Conservation (phyloP, 805 yeast genomes). For the Peterozyma toletana region DNA sequence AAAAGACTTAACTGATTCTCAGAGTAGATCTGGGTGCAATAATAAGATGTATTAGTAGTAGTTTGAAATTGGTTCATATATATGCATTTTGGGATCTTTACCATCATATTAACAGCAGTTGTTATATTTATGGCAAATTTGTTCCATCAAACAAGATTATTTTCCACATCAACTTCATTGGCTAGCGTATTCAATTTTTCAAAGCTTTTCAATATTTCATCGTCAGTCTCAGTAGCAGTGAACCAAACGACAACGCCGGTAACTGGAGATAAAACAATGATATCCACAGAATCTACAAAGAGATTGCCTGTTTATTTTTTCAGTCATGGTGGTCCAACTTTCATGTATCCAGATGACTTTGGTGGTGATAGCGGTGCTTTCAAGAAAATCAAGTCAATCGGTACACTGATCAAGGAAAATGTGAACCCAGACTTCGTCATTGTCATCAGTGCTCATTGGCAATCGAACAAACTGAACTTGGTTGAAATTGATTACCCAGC, state of each 20-base stretch:
- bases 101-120: neutral
- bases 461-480: slow-evolving; percentile 30
- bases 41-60: no score
- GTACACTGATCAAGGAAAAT: slow-evolving; percentile 37
- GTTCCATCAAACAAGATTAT: neutral
- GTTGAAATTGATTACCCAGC: slow-evolving; percentile 44
- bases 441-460: slow-evolving; percentile 78
- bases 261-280: neutral
- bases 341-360: slow-evolving; percentile 47
- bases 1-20: neutral
- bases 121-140: neutral
- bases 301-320: slow-evolving; percentile 54
- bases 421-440: slow-evolving; percentile 61
- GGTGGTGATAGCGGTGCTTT: slow-evolving; percentile 58
- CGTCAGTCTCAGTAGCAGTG: no score
- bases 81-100: neutral
- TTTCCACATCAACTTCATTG: no score
- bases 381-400: slow-evolving; percentile 39
- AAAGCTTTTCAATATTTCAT: no score
- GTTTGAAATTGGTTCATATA: slow-evolving; percentile 1
- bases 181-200: no score
- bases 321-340: slow-evolving; percentile 84
- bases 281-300: slow-evolving; percentile 13
- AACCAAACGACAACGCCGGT: no score
- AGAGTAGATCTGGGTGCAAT: no score